Evolutionary conservation across 345 rosid genomes (phyloP), one percentile per base, ranked within the genome.

Genomic region (Euclidium syriacum): DNA sequence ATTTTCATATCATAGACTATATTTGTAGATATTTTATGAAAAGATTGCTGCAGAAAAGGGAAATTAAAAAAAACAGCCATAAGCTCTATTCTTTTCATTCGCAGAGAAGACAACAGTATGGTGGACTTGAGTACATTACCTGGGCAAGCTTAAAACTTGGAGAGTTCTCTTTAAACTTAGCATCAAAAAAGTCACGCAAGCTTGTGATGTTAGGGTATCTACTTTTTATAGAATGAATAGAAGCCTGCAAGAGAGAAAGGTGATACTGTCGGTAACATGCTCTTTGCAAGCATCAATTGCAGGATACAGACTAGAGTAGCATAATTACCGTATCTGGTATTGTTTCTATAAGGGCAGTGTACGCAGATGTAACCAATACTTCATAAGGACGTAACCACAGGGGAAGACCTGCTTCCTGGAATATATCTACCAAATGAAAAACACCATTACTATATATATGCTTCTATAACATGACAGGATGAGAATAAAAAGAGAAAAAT

Each of bases 331-430:
- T 95, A 80, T 95, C 97, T 63, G 95, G 89, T 74, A 95, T 88
- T 49, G 99, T 95, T 77, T 95, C 99, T 40, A 95, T 95, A 17
- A 95, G 94, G 73, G 99, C 97, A 19, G 97, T 88, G 75, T 95
- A 95, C 32, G 99, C 87, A 26, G 99, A 95, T 68, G 99, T 95
- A 52, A 88, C 95, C 62, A 95, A 72, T 40, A 95, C 97, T 79
- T 95, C 97, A 46, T 90, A 90, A 54, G 99, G 96, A 22, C 96
- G 92, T 69, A 95, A 79, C 99, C 99, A 95, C 53, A 95, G 90
- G 27, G 99, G 99, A 48, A 95, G 86, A 62, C 97, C 99, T 64
- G 97, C 99, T 86, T 95, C 99, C 74, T 90, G 99, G 71, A 95
- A 88, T 78, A 95, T 95, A 80, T 95, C 97, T 95, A 81, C 41